phyloP scores from a whole-genome alignment of 2,329 filamentous ascomycete species.

The Juglanconis juglandina region DNA sequence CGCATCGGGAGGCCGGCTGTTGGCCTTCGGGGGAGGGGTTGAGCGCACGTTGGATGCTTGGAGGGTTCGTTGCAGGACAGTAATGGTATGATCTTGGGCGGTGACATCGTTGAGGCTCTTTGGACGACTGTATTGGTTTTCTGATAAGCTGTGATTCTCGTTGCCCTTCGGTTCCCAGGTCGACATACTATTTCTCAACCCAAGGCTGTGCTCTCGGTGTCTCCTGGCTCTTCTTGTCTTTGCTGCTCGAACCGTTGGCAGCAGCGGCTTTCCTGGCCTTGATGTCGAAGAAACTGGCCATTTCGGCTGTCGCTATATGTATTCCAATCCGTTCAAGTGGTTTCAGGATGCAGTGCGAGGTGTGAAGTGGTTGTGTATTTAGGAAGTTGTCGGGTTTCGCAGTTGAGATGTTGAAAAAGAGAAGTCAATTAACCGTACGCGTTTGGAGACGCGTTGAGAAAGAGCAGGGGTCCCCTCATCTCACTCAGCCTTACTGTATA shows the following conservation, averaged over 20 bases:
- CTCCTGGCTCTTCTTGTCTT: slow-evolving; percentile 64
- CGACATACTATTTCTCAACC: slow-evolving; percentile 94
- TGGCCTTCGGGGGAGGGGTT: not conserved
- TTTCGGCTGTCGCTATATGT: slow-evolving; percentile 32
- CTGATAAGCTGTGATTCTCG: slow-evolving; percentile 20
- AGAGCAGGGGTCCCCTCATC: not conserved
- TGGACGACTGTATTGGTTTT: slow-evolving; percentile 63
- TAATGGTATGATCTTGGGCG: slow-evolving; percentile 95
- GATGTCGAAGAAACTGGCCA: slow-evolving; percentile 94
- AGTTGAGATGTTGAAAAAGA: not conserved
- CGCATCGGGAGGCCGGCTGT: not conserved
- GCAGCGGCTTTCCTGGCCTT: slow-evolving; percentile 83
- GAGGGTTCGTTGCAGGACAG: slow-evolving; percentile 84
- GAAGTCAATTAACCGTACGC: slow-evolving; percentile 25
- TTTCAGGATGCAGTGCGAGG: not conserved
- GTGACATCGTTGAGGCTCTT: slow-evolving; percentile 93
- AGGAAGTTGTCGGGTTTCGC: not conserved
- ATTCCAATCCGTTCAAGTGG: not conserved
- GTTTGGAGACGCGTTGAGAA: slow-evolving; percentile 6
- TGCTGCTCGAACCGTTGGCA: slow-evolving; percentile 56
- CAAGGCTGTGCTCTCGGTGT: slow-evolving; percentile 75
- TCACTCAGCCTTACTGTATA: not conserved
- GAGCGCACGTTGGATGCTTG: slow-evolving; percentile 80
- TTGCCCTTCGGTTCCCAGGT: not conserved
- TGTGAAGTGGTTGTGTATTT: not conserved